These are phyloP conservation scores for Calvatia gigantea DNA, from an alignment of 768 basidiomycete species.

Conservation along the genomic window DNA sequence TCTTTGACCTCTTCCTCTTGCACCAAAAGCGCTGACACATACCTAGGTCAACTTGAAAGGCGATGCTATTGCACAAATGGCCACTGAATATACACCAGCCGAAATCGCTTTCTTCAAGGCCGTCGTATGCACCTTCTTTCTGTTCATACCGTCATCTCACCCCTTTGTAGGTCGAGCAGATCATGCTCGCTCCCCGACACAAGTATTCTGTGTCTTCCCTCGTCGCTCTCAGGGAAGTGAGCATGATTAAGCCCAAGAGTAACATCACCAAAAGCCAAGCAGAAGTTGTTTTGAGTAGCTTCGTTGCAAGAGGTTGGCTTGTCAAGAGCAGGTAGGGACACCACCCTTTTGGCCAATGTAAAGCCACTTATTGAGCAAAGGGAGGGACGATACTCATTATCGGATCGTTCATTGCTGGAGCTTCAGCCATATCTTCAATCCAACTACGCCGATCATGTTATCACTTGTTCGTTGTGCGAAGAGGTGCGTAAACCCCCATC, in stretches of 20 bases:
- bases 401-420: slow-evolving; percentile 71
- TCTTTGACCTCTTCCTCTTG: background rate
- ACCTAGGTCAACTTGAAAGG: slow-evolving; percentile 73
- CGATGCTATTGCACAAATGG: slow-evolving; percentile 80
- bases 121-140: slow-evolving; percentile 46
- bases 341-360: slow-evolving; percentile 6
- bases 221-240: slow-evolving; percentile 71
- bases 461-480: slow-evolving; percentile 72
- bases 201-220: slow-evolving; percentile 76
- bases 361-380: slow-evolving; percentile 25
- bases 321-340: slow-evolving; percentile 64
- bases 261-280: slow-evolving; percentile 76
- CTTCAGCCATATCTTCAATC: slow-evolving; percentile 69
- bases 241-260: slow-evolving; percentile 48
- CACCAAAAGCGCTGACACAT: background rate
- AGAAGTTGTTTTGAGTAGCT: slow-evolving; percentile 68
- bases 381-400: slow-evolving; percentile 71
- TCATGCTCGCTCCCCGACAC: slow-evolving; percentile 75
- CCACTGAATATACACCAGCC: slow-evolving; percentile 73
- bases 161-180: slow-evolving; percentile 69
- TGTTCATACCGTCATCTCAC: background rate
- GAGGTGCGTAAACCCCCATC: slow-evolving; percentile 43
- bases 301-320: slow-evolving; percentile 83
- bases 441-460: slow-evolving; percentile 65
- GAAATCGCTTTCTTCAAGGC: slow-evolving; percentile 87